Percentiles rank a stretch among this genome's conserved stretches.
Conservation (phyloP, 176 grass and related monocot genomes). For the Eremochloa ophiuroides region DNA sequence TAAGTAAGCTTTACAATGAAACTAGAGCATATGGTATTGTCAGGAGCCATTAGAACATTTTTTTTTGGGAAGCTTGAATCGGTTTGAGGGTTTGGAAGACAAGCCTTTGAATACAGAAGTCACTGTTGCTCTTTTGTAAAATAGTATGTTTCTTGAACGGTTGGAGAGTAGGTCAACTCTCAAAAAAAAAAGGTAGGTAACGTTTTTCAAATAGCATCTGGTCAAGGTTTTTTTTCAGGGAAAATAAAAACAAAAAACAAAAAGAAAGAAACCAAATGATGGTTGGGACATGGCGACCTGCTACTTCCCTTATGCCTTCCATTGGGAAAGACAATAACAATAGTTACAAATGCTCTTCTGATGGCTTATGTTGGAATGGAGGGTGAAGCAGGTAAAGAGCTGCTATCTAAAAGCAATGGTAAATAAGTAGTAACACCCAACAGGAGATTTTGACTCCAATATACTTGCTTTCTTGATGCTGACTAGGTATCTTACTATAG, state of each 20-base stretch:
- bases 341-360: slow-evolving; percentile 2
- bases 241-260: not conserved
- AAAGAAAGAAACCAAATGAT: slow-evolving; percentile 8
- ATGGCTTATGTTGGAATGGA: slow-evolving; percentile 14
- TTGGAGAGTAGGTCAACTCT: not conserved
- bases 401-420: slow-evolving; percentile 4
- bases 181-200: not conserved
- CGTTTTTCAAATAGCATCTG: not conserved
- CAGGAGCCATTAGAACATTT: not conserved
- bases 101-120: not conserved
- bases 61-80: slow-evolving; percentile 21
- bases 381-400: slow-evolving; percentile 2
- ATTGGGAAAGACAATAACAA: not conserved
- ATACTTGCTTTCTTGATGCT: not conserved
- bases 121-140: not conserved
- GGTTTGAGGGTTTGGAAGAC: not conserved
- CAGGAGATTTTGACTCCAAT: slow-evolving; percentile 27
- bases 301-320: not conserved
- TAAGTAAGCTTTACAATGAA: not conserved
- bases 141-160: slow-evolving; percentile 14
- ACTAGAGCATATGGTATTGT: slow-evolving; percentile 8
- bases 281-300: not conserved
- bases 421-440: slow-evolving; percentile 5
- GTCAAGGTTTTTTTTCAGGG: not conserved
- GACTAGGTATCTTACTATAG: slow-evolving; percentile 26